Evolutionary conservation across 352 stramenopile species (phyloP).

Genomic region (Globisporangium lucens): DNA sequence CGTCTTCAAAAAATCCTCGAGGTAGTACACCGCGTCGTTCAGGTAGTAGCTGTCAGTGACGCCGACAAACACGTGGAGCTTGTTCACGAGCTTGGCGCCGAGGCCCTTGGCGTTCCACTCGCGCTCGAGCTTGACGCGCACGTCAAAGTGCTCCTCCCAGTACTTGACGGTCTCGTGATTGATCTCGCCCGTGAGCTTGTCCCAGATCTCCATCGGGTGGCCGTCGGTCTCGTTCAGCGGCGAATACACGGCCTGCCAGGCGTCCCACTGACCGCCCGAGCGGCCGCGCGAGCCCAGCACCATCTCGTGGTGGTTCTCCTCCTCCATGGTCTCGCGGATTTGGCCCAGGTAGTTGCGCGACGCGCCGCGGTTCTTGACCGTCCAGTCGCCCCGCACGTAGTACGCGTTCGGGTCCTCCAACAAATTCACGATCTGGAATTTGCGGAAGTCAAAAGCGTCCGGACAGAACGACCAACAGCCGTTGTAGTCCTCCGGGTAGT

Average conservation of each 20-base stretch:
- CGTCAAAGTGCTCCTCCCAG: constrained; percentile 66
- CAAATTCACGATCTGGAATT: constrained; percentile 71
- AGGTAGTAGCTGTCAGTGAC: constrained; percentile 79
- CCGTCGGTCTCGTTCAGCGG: constrained; percentile 57
- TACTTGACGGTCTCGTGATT: constrained; percentile 53
- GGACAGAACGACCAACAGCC: constrained; percentile 81
- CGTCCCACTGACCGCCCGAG: constrained; percentile 71
- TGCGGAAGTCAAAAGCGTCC: constrained; percentile 71
- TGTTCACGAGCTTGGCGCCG: constrained; percentile 67
- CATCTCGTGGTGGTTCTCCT: constrained; percentile 77
- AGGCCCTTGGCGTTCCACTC: constrained; percentile 52
- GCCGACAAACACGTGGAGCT: constrained; percentile 71
- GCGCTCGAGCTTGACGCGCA: constrained; percentile 63
- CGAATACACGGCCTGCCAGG: constrained; percentile 72
- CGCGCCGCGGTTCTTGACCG: constrained; percentile 59
- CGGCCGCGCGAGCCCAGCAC: constrained; percentile 56
- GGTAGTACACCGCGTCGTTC: constrained; percentile 67
- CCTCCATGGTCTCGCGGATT: constrained; percentile 66
- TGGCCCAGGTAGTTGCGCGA: constrained; percentile 63
- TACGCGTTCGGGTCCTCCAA: constrained; percentile 65
- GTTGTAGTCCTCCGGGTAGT: constrained; percentile 78
- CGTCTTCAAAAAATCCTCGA: constrained; percentile 64
- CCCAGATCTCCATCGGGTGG: constrained; percentile 57
- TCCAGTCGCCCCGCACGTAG: constrained; percentile 67
- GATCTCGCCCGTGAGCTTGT: constrained; percentile 67